Percentiles rank a stretch among this genome's conserved stretches.
These are phyloP conservation scores for Mortierella polycephala DNA, from an alignment of 371 early-diverging fungal genomes.

Conservation along the genomic window DNA sequence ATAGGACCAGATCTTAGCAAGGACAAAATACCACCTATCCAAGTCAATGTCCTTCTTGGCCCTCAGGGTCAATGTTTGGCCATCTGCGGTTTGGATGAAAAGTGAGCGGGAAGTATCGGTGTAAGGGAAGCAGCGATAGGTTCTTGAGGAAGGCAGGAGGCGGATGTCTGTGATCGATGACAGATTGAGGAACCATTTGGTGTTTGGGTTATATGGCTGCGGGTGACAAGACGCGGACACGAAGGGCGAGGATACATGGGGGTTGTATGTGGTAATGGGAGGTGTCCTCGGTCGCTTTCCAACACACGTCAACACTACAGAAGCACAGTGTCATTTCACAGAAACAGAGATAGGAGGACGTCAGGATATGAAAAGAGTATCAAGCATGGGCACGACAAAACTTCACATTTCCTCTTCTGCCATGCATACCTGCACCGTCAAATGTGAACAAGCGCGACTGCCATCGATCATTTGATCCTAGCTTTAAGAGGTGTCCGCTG, in stretches of 20 bases:
- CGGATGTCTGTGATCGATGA: slow-evolving; percentile 18
- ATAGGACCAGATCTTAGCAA: slow-evolving; percentile 27
- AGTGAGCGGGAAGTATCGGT: slow-evolving; percentile 14
- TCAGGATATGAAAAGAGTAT: not conserved
- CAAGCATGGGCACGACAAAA: too few relatives aligned
- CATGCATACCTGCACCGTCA: slow-evolving; percentile 8
- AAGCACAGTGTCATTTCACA: too few relatives aligned
- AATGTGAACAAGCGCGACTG: slow-evolving; percentile 26
- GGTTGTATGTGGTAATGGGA: slow-evolving; percentile 17
- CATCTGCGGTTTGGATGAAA: slow-evolving; percentile 15
- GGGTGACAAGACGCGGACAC: slow-evolving; percentile 9
- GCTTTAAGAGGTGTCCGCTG: slow-evolving; percentile 16
- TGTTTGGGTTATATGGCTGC: slow-evolving; percentile 25
- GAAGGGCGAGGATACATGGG: slow-evolving; percentile 28
- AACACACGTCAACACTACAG: slow-evolving; percentile 17
- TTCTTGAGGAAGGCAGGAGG: slow-evolving; percentile 10
- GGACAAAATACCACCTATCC: slow-evolving; percentile 31
- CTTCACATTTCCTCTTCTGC: too few relatives aligned
- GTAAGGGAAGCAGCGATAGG: slow-evolving; percentile 16
- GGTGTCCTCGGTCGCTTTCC: slow-evolving; percentile 21
- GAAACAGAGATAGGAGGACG: not conserved
- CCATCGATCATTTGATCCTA: slow-evolving; percentile 17
- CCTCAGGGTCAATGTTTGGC: slow-evolving; percentile 13
- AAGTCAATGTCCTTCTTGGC: slow-evolving; percentile 27
- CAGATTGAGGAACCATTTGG: slow-evolving; percentile 28